Base-by-base conservation (phyloP, 2,329 filamentous ascomycete genomes). In the Fusarium foetens region DNA sequence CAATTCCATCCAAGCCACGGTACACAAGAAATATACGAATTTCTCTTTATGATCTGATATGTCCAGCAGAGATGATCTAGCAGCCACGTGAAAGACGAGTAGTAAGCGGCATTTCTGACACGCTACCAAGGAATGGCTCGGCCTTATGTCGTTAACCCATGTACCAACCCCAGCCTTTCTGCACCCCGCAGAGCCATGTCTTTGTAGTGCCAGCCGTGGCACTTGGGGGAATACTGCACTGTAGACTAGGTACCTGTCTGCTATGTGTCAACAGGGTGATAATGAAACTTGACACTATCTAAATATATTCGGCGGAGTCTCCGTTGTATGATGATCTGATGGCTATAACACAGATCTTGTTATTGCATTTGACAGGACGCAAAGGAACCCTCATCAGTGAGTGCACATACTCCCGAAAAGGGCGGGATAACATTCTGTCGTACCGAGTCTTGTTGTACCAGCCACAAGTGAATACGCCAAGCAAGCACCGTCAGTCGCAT, bases 111-210 rank as follows among this genome's bases (percentile, higher is more conserved):
- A 48, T 65, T 65, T 42, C 38, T 57, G 27, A 64, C 51, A 43
- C 39, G n/a, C 35, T 49, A 66, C 23, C 53, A 54, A 42, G 52
- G 27, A n/a, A 43, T 31, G 13, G 19, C 33, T 58, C 36, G 64
- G 49, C 51, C 45, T 64, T 35, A 35, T 25, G 33, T 23, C 39
- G 23, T 35, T 29, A 27, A 63, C 43, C 65, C 66, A 46, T 48
- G 66, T 43, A 42, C 27, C 10, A 45, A 52, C 62, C 66, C 66
- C 65, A 38, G 66, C 52, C 39, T 55, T 64, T 53, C 66, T 70
- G 66, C 53, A 70, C 66, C 66, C 66, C 65, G n/a, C 66, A 66
- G 63, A 68, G 33, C 33, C 39, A 69, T 33, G 65, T 69, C 51
- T 68, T 27, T 12, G 35, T 68, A 45, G 51, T 19, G 29, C 19